phyloP scores from a whole-genome alignment of 140 eudicot genomes.

The Senecio squalidus region DNA sequence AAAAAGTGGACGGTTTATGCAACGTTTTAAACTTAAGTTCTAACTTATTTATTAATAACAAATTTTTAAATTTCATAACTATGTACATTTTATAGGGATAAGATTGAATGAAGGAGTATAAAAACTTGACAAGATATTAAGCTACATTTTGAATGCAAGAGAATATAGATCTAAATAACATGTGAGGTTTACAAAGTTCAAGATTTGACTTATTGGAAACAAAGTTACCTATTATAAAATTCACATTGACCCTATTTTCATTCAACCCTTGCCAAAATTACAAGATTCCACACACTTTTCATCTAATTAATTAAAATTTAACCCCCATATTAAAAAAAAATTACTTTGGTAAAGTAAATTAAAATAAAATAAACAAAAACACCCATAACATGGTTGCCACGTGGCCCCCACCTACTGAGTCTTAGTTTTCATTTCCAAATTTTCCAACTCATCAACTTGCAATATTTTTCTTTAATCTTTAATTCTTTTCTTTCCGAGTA shows the following conservation, averaged over 20 bases:
- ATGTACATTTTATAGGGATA: too few relatives aligned
- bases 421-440: too few relatives aligned
- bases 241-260: conserved; percentile 27
- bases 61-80: too few relatives aligned
- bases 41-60: too few relatives aligned
- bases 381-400: conserved; percentile 1
- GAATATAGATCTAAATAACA: not conserved
- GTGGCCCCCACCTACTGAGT: conserved; percentile 16
- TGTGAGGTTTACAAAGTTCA: conserved; percentile 20
- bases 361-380: conserved; percentile 10
- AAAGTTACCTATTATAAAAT: conserved; percentile 14
- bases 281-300: conserved; percentile 17
- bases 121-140: too few relatives aligned
- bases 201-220: conserved; percentile 14
- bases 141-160: too few relatives aligned
- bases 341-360: conserved; percentile 18
- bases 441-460: conserved; percentile 25
- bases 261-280: conserved; percentile 25
- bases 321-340: conserved; percentile 13
- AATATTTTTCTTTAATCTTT: not conserved
- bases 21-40: too few relatives aligned
- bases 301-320: conserved; percentile 9
- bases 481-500: too few relatives aligned
- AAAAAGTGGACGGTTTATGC: too few relatives aligned
- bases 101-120: too few relatives aligned